A percentile compares a stretch with the other conserved stretches of the same genome.
phyloP scores from a whole-genome alignment of 805 yeast genomes.

The Torulaspora quercuum region DNA sequence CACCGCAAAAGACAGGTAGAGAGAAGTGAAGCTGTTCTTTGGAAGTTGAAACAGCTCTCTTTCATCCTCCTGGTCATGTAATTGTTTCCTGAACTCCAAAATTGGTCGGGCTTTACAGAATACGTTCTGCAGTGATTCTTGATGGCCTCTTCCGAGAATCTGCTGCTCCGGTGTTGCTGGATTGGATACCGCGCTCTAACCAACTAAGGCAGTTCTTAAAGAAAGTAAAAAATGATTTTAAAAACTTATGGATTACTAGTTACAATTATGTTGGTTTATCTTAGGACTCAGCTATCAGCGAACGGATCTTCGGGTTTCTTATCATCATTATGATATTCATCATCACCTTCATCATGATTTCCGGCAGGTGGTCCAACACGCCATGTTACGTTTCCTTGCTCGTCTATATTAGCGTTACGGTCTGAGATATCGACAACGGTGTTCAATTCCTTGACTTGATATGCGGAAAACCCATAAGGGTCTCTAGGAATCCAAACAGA shows the following conservation, averaged over 20 bases:
- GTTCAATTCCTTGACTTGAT: conserved; percentile 53
- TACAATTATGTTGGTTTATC: not conserved
- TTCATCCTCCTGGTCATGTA: no score
- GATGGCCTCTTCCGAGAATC: no score
- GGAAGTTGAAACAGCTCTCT: no score
- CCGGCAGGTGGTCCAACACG: conserved; percentile 49
- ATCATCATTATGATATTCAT: conserved; percentile 4
- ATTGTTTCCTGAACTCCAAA: no score
- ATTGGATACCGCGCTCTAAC: no score
- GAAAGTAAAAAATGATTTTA: no score
- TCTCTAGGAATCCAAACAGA: conserved; percentile 91
- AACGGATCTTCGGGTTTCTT: conserved; percentile 16
- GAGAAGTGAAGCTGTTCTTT: no score
- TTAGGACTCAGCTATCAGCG: not conserved
- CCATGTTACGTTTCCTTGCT: conserved; percentile 47
- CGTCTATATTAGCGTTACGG: conserved; percentile 57
- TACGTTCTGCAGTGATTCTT: no score
- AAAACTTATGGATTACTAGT: not conserved
- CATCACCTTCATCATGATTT: conserved; percentile 14
- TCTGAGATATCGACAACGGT: conserved; percentile 62
- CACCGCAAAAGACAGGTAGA: no score
- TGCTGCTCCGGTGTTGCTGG: no score
- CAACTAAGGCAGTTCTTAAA: no score
- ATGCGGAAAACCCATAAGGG: conserved; percentile 72
- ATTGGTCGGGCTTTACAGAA: no score